Evolutionary conservation across 2,329 filamentous ascomycete genomes (phyloP), one percentile per base, ranked within the genome.

Genomic region (Neonectria faginata): DNA sequence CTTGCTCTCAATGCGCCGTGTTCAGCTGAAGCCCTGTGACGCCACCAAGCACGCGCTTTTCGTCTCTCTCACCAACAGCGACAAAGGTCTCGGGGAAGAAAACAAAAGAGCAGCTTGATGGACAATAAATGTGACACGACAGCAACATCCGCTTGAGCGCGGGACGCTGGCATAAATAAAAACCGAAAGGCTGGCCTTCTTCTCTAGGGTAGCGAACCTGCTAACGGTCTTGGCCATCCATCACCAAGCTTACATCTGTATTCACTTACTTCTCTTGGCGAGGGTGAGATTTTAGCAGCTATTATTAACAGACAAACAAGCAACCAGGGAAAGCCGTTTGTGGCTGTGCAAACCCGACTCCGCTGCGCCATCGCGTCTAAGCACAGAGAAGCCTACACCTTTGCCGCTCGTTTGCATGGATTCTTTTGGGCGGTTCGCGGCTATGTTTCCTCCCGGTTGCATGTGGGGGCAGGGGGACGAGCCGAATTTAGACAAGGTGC

Each of bases 201-300:
- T 42, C 47, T 58, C 48, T 25, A 62, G 60, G 60, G 60, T 47
- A 31, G 53, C 25, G n/a, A 18, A 18, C 22, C 45, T 45, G 57
- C 39, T 44, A 16, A 20, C 47, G 9, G 9, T 14, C 33, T 18
- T 42, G 39, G 39, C 11, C 39, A 42, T 18, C 36, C 36, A 39
- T 39, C 36, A 39, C 36, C 36, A n/a, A 39, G 39, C 31, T 18
- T 20, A 10, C 25, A 20, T 20, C 20, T 25, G n/a, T n/a, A n/a
- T n/a, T n/a, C n/a, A 25, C 25, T 25, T 25, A 25, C 5, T 5
- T 25, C 25, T 42, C 29, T 51, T n/a, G n/a, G 29, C 16, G 22
- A 18, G 14, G 57, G 61, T 63, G 61, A 63, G 61, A 63, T 59
- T 63, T 63, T 63, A 63, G 61, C 36, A 51, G 50, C 50, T 54